Percentiles rank a stretch among this genome's conserved stretches.
Conservation (phyloP, 371 early-diverging fungal genomes). For the Cokeromyces recurvatus region DNA sequence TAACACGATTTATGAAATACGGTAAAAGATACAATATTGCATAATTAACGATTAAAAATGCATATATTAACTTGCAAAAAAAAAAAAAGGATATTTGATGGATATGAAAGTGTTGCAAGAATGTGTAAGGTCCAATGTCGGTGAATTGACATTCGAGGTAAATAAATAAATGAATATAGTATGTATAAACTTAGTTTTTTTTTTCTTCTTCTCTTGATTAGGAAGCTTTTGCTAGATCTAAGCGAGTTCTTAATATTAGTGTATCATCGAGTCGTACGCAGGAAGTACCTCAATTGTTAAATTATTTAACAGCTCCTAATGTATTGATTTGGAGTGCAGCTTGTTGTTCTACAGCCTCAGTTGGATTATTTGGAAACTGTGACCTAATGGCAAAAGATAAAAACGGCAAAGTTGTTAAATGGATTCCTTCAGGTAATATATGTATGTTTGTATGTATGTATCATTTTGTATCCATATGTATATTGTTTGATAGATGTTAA, state of each 20-base stretch:
- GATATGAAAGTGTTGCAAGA: conserved; percentile 67
- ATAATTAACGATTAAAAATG: too few species aligned
- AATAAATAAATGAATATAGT: too few species aligned
- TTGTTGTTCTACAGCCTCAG: conserved; percentile 60
- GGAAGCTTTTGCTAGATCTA: conserved; percentile 64
- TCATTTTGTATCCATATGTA: background rate
- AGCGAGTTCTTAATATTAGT: conserved; percentile 67
- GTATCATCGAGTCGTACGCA: conserved; percentile 63
- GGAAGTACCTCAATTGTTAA: conserved; percentile 68
- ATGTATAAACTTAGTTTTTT: too few species aligned
- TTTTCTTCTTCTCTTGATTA: too few species aligned
- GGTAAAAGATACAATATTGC: conserved; percentile 31
- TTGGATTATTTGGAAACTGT: conserved; percentile 54
- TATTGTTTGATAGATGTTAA: conserved; percentile 24
- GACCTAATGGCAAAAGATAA: conserved; percentile 67
- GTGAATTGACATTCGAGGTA: conserved; percentile 68
- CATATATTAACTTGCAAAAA: too few species aligned
- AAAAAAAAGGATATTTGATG: conserved; percentile 64
- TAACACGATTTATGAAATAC: conserved; percentile 60
- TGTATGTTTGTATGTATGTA: background rate
- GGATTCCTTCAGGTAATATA: conserved; percentile 52
- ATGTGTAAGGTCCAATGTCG: conserved; percentile 65
- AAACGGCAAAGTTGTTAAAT: conserved; percentile 57
- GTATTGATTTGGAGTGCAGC: conserved; percentile 78
- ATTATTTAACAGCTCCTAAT: conserved; percentile 73